These are phyloP conservation scores for Favolaschia claudopus DNA, from an alignment of 768 basidiomycete genomes.

Conservation along the genomic window DNA sequence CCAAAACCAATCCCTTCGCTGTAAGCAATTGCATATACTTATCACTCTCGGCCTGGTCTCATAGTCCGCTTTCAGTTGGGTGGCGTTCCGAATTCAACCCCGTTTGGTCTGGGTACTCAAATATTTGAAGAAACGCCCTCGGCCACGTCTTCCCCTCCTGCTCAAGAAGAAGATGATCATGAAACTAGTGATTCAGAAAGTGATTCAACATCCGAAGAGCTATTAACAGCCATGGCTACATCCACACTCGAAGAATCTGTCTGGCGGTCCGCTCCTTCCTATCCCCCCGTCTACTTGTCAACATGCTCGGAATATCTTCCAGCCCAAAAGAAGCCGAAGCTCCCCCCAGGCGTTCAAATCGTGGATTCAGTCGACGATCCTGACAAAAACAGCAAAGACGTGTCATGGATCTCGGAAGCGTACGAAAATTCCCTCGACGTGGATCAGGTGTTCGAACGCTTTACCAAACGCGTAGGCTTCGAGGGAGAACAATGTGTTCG, in stretches of 20 bases:
- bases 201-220: slow-evolving; percentile 50
- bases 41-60: slow-evolving; percentile 1
- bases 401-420: slow-evolving; percentile 70
- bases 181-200: slow-evolving; percentile 46
- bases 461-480: slow-evolving; percentile 72
- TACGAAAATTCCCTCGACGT: slow-evolving; percentile 84
- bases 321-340: slow-evolving; percentile 57
- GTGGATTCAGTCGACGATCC: slow-evolving; percentile 47
- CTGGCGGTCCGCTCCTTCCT: slow-evolving; percentile 74
- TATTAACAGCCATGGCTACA: slow-evolving; percentile 65
- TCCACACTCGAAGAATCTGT: slow-evolving; percentile 63
- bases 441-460: slow-evolving; percentile 88
- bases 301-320: slow-evolving; percentile 78
- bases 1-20: slow-evolving; percentile 73
- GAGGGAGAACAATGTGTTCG: slow-evolving; percentile 88
- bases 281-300: slow-evolving; percentile 76
- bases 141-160: slow-evolving; percentile 22
- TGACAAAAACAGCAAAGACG: slow-evolving; percentile 52
- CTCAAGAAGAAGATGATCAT: slow-evolving; percentile 35
- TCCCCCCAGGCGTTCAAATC: slow-evolving; percentile 52
- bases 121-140: slow-evolving; percentile 59
- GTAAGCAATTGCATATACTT: slow-evolving; percentile 44
- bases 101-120: slow-evolving; percentile 69
- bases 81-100: slow-evolving; percentile 34
- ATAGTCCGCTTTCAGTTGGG: slow-evolving; percentile 33